phyloP scores from a whole-genome alignment of 2,329 filamentous ascomycete genomes.

The Scedosporium apiospermum region DNA sequence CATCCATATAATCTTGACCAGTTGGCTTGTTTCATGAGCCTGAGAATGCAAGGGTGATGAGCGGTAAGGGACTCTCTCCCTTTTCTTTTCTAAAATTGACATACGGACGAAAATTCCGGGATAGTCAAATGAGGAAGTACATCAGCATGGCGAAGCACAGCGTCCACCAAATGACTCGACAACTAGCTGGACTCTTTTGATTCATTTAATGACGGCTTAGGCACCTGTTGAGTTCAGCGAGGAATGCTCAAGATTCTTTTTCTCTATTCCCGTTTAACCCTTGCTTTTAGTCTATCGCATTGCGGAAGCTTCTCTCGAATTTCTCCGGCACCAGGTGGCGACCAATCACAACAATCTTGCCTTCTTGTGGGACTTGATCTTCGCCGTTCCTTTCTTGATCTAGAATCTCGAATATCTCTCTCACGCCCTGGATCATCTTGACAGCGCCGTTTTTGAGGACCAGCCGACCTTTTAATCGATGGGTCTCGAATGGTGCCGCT shows the following conservation, averaged over 20 bases:
- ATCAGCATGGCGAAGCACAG: too few species aligned
- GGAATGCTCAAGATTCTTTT: not conserved
- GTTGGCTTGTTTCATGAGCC: not conserved
- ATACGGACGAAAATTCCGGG: too few species aligned
- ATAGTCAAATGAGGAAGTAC: too few species aligned
- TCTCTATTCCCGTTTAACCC: not conserved
- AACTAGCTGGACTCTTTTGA: too few species aligned
- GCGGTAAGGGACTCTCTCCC: too few species aligned
- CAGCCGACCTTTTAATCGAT: conserved; percentile 77
- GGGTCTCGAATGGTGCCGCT: conserved; percentile 58
- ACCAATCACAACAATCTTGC: conserved; percentile 58
- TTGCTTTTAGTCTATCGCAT: conserved; percentile 14
- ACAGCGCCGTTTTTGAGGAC: conserved; percentile 52
- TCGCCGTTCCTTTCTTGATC: conserved; percentile 37
- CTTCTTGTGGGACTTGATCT: conserved; percentile 20
- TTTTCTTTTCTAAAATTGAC: too few species aligned
- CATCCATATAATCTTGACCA: not conserved
- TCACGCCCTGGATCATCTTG: conserved; percentile 81
- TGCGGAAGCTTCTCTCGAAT: conserved; percentile 36
- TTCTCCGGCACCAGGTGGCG: conserved; percentile 40
- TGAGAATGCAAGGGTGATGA: too few species aligned
- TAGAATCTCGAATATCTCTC: conserved; percentile 87
- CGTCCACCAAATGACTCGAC: too few species aligned
- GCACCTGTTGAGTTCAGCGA: too few species aligned
- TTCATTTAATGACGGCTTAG: too few species aligned